phyloP scores from a whole-genome alignment of 2,329 filamentous ascomycete species.

The Fusarium papillatum region DNA sequence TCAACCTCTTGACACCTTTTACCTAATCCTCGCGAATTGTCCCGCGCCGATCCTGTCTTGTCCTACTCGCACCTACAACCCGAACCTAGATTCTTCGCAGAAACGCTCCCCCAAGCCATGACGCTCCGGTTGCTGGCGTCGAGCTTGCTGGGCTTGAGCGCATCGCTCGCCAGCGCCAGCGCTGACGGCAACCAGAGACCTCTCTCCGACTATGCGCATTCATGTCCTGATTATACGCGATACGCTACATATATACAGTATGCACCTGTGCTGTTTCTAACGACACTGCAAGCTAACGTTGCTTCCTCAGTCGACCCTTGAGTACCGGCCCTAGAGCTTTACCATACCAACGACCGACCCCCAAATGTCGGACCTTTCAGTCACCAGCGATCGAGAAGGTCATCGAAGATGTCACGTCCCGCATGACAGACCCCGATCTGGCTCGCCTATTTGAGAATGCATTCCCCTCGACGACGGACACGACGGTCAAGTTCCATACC shows the following conservation, averaged over 20 bases:
- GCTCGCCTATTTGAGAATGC: slow-evolving; percentile 95
- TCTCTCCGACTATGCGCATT: slow-evolving; percentile 42
- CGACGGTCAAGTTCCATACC: slow-evolving; percentile 89
- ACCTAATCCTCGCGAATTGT: not conserved
- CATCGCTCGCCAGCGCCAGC: slow-evolving; percentile 35
- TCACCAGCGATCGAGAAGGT: slow-evolving; percentile 90
- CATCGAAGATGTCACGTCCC: slow-evolving; percentile 84
- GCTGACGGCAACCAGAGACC: slow-evolving; percentile 39
- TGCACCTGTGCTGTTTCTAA: slow-evolving; percentile 24
- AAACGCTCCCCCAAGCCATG: slow-evolving; percentile 35
- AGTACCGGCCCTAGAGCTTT: slow-evolving; percentile 85
- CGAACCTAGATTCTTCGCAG: not conserved
- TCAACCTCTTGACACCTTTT: not conserved
- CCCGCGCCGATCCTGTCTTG: not conserved
- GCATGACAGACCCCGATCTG: slow-evolving; percentile 87
- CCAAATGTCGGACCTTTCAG: slow-evolving; percentile 88
- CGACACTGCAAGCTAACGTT: slow-evolving; percentile 11
- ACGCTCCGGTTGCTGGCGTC: slow-evolving; percentile 42
- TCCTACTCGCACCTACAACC: not conserved
- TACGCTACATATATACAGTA: slow-evolving; percentile 57
- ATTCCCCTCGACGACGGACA: slow-evolving; percentile 89
- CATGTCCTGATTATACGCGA: slow-evolving; percentile 57
- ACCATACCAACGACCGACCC: slow-evolving; percentile 87
- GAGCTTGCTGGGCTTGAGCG: slow-evolving; percentile 44
- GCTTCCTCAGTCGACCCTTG: slow-evolving; percentile 73